Conservation (phyloP, 2,329 filamentous ascomycete genomes). For the Talaromyces funiculosus region DNA sequence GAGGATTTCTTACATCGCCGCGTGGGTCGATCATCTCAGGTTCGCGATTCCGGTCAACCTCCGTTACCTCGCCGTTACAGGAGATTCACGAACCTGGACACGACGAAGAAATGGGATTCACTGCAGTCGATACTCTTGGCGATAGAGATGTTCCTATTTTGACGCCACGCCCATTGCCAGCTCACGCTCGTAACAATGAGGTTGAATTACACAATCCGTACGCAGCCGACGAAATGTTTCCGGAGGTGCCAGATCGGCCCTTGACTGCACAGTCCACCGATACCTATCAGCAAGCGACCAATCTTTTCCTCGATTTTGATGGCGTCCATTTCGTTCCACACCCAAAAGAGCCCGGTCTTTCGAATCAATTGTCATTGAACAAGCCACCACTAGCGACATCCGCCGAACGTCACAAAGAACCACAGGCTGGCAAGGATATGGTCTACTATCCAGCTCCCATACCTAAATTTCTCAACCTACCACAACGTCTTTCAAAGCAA, state of each 20-base stretch:
- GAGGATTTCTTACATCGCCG: slow-evolving; percentile 34
- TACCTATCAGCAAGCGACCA: slow-evolving; percentile 41
- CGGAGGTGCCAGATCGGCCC: slow-evolving; percentile 25
- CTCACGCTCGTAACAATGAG: neutral
- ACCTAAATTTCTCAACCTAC: slow-evolving; percentile 86
- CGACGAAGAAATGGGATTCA: slow-evolving; percentile 20
- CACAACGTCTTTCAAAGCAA: slow-evolving; percentile 74
- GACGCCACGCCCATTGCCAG: neutral
- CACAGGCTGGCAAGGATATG: slow-evolving; percentile 67
- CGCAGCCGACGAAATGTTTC: neutral
- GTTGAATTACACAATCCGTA: neutral
- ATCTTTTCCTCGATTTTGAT: slow-evolving; percentile 46
- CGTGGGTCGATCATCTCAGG: slow-evolving; percentile 39
- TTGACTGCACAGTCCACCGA: slow-evolving; percentile 39
- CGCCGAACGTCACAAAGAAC: slow-evolving; percentile 34
- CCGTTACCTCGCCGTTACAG: slow-evolving; percentile 33
- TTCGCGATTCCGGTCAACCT: slow-evolving; percentile 32
- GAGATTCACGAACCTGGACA: slow-evolving; percentile 37
- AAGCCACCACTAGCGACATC: slow-evolving; percentile 37
- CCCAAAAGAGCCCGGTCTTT: slow-evolving; percentile 20
- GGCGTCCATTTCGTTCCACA: slow-evolving; percentile 42
- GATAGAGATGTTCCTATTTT: slow-evolving; percentile 18
- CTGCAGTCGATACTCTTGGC: slow-evolving; percentile 16
- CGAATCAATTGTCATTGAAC: slow-evolving; percentile 33
- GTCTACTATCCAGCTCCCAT: slow-evolving; percentile 94